phyloP scores from a whole-genome alignment of 2,329 filamentous ascomycete genomes.

The Arthroderma sp. region DNA sequence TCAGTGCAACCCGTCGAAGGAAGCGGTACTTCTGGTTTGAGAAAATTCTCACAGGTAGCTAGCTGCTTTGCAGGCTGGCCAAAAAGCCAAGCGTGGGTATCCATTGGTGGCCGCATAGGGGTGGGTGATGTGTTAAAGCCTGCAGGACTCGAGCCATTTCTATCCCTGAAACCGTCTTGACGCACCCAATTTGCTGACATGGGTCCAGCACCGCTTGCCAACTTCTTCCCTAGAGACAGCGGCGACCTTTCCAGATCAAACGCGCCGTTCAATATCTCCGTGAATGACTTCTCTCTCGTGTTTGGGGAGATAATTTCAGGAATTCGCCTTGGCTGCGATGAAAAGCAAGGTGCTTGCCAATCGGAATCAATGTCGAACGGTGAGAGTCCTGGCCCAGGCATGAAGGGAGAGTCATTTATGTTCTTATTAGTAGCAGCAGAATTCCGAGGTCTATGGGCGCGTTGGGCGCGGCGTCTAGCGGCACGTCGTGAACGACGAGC shows the following conservation, averaged over 20 bases:
- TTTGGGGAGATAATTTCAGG: constrained; percentile 3
- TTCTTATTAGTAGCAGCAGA: neutral
- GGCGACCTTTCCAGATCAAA: constrained; percentile 8
- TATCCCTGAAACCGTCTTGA: neutral
- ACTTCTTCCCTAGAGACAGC: constrained; percentile 3
- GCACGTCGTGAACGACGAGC: neutral
- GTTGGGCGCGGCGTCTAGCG: neutral
- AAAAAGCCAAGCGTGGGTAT: too few species aligned
- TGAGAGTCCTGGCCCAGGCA: constrained; percentile 2
- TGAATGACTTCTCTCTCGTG: constrained; percentile 6
- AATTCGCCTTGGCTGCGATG: neutral
- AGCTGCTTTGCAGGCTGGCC: too few species aligned
- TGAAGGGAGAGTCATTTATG: neutral
- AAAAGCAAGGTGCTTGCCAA: neutral
- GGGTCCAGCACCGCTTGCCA: neutral
- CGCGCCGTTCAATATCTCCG: constrained; percentile 9
- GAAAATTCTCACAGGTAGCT: too few species aligned
- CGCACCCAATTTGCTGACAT: neutral
- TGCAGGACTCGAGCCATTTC: too few species aligned
- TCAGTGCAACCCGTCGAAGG: too few species aligned
- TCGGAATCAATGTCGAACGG: neutral
- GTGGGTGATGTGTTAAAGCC: too few species aligned
- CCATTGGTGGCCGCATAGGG: too few species aligned
- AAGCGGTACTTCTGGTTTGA: too few species aligned
- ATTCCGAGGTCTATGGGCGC: neutral